Conservation (phyloP, 257 asterid genomes). For the Scutellaria galericulata region DNA sequence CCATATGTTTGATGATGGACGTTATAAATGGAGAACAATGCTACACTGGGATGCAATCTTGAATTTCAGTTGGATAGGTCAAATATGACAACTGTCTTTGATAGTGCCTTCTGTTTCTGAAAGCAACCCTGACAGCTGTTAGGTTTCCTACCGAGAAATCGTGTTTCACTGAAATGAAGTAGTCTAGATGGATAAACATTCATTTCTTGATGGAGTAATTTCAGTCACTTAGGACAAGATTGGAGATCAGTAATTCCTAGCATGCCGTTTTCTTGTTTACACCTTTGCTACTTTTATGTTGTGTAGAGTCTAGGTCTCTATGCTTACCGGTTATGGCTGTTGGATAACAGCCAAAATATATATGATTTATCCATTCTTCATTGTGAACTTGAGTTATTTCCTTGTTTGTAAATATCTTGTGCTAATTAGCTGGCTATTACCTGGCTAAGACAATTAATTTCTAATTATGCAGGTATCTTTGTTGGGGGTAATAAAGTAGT, state of each 20-base stretch:
- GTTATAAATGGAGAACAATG: neutral
- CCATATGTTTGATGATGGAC: constrained; percentile 7
- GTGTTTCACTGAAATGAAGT: neutral
- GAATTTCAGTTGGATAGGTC: constrained; percentile 16
- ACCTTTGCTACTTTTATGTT: neutral
- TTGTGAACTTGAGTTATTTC: no score
- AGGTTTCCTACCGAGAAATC: neutral
- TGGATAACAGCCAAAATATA: neutral
- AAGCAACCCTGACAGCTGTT: neutral
- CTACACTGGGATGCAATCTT: neutral
- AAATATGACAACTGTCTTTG: neutral
- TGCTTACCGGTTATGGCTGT: neutral
- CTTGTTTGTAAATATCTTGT: neutral
- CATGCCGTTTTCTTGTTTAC: constrained; percentile 8
- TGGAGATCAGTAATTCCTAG: neutral
- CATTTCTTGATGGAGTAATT: neutral
- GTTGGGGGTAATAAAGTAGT: constrained; percentile 90
- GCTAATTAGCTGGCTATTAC: neutral
- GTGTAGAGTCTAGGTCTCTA: neutral
- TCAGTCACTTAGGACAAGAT: neutral
- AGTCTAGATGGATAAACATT: neutral
- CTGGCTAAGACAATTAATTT: constrained; percentile 2
- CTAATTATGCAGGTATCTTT: constrained; percentile 57
- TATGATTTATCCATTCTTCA: no score
- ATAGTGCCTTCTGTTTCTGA: neutral